A percentile compares a stretch with the other conserved stretches of the same genome.
Evolutionary conservation across 495 filamentous ascomycete genomes (phyloP).

Genomic region (Hyaloscypha finlandica): DNA sequence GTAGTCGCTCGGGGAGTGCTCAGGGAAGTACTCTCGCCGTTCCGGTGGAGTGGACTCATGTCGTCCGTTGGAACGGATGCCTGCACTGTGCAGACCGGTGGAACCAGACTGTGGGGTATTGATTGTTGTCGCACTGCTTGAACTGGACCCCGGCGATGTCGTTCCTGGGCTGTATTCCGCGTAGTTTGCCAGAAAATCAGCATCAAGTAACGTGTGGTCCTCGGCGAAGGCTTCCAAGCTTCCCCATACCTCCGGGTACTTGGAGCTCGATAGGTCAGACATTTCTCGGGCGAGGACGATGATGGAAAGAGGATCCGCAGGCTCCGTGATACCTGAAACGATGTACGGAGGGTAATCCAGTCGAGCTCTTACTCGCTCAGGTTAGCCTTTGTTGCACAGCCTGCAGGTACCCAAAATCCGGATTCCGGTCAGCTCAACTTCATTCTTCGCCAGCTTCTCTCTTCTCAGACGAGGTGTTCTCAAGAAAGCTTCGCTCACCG

Average conservation of each 20-base stretch:
- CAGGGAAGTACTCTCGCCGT: not conserved
- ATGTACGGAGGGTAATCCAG: too few species aligned
- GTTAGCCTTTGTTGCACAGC: too few species aligned
- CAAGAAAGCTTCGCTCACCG: too few species aligned
- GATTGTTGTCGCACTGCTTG: not conserved
- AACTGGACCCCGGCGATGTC: not conserved
- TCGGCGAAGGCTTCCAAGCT: not conserved
- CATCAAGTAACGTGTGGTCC: not conserved
- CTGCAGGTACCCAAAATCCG: too few species aligned
- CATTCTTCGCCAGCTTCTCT: too few species aligned
- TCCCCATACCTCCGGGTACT: not conserved
- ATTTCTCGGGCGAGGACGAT: not conserved
- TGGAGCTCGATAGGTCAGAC: not conserved
- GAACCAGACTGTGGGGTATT: not conserved
- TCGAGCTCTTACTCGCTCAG: too few species aligned
- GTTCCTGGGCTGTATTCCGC: not conserved
- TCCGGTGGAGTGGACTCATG: not conserved
- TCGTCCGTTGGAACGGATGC: not conserved
- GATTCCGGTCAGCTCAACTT: too few species aligned
- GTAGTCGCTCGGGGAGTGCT: not conserved
- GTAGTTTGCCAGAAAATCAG: not conserved
- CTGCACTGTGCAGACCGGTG: not conserved
- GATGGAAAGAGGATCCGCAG: not conserved
- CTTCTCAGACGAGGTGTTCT: too few species aligned
- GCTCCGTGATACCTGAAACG: too few species aligned